Evolutionary conservation across 805 yeast genomes (phyloP).

Genomic region (Saturnispora besseyi): DNA sequence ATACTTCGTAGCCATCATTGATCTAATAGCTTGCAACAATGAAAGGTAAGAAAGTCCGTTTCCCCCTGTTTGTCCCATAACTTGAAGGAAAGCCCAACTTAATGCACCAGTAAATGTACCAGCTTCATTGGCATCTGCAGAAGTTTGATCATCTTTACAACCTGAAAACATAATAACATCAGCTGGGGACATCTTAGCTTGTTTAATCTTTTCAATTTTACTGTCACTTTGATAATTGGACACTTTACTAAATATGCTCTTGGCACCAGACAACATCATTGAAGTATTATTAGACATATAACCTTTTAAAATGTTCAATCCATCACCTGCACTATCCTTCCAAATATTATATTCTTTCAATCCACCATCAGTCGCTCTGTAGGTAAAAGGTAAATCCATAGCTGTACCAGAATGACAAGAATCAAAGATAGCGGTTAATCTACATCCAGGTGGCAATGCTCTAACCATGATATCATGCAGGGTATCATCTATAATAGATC

Average conservation of each 20-base stretch:
- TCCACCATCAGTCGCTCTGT: constrained; percentile 70
- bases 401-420: constrained; percentile 84
- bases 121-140: constrained; percentile 70
- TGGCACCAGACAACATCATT: constrained; percentile 35
- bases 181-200: constrained; percentile 60
- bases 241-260: constrained; percentile 24
- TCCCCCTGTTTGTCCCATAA: constrained; percentile 43
- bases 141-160: constrained; percentile 76
- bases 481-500: constrained; percentile 65
- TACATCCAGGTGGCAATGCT: constrained; percentile 62
- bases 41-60: constrained; percentile 53
- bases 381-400: constrained; percentile 68
- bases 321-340: constrained; percentile 65
- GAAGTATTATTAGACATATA: constrained; percentile 51
- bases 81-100: constrained; percentile 69
- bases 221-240: constrained; percentile 25
- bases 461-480: constrained; percentile 65
- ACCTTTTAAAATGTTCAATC: constrained; percentile 47
- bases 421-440: constrained; percentile 74
- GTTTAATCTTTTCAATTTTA: constrained; percentile 34
- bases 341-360: constrained; percentile 72
- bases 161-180: constrained; percentile 73
- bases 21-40: constrained; percentile 62
- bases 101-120: constrained; percentile 76
- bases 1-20: constrained; percentile 52